Evolutionary conservation across 768 basidiomycete species (phyloP).

Genomic region (Russula vinacea): DNA sequence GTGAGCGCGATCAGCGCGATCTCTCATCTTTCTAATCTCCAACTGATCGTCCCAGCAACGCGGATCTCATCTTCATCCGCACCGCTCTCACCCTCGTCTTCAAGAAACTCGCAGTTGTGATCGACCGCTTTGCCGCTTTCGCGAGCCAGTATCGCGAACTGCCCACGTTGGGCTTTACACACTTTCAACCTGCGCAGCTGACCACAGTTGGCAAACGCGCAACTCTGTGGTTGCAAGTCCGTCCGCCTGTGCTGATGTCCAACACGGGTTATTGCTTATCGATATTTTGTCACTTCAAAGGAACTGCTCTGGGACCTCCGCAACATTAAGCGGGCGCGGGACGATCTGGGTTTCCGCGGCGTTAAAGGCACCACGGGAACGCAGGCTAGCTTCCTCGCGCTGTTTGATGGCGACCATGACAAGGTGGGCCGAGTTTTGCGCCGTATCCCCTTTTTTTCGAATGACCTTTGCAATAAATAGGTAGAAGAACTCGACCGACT

Average conservation of each 20-base stretch:
- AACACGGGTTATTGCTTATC: background rate
- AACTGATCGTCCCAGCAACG: slow-evolving; percentile 61
- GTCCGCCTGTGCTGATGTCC: slow-evolving; percentile 16
- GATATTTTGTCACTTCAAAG: slow-evolving; percentile 37
- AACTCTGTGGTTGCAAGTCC: slow-evolving; percentile 91
- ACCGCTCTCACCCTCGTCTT: slow-evolving; percentile 81
- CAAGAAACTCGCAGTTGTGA: slow-evolving; percentile 83
- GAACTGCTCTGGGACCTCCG: slow-evolving; percentile 96
- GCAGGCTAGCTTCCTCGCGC: slow-evolving; percentile 89
- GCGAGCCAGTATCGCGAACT: slow-evolving; percentile 82
- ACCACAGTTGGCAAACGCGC: slow-evolving; percentile 98
- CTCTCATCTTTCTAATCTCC: background rate
- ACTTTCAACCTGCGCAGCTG: slow-evolving; percentile 97
- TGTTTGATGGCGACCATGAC: slow-evolving; percentile 93
- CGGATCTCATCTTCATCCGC: slow-evolving; percentile 95
- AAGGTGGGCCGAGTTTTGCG: slow-evolving; percentile 51
- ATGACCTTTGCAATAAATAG: slow-evolving; percentile 40
- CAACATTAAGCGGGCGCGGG: slow-evolving; percentile 83
- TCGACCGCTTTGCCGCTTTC: slow-evolving; percentile 82
- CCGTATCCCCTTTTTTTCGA: background rate
- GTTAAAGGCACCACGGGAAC: slow-evolving; percentile 99
- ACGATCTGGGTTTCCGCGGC: slow-evolving; percentile 94
- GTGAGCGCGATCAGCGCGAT: slow-evolving; percentile 45
- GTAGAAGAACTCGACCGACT: slow-evolving; percentile 85
- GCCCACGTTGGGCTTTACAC: slow-evolving; percentile 95